These are phyloP conservation scores for Aspergillus ellipticus DNA, from an alignment of 495 filamentous ascomycete genomes.

Conservation along the genomic window DNA sequence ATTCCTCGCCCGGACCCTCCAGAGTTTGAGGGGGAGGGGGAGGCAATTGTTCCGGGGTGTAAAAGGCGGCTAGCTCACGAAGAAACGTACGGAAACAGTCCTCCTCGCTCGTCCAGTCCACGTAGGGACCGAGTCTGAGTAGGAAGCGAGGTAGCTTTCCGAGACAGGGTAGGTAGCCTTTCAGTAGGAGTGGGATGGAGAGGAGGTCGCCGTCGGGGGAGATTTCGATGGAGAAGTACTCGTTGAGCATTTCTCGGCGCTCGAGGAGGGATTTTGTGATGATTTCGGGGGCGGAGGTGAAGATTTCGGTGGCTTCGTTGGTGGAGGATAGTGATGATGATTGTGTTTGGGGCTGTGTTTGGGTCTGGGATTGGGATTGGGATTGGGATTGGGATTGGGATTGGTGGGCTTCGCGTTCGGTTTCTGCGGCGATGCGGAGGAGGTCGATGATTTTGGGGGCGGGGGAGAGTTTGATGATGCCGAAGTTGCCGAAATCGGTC, in stretches of 20 bases:
- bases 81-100: constrained; percentile 84
- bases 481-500: constrained; percentile 96
- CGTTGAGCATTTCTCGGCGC: constrained; percentile 78
- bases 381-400: constrained; percentile 4
- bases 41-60: constrained; percentile 82
- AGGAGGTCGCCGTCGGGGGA: constrained; percentile 71
- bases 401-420: constrained; percentile 45
- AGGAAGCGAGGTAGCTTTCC: constrained; percentile 88
- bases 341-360: constrained; percentile 12
- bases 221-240: constrained; percentile 89
- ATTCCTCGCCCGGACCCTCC: constrained; percentile 5
- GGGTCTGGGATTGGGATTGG: constrained; percentile 18
- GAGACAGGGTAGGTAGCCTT: constrained; percentile 80
- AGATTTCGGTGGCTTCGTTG: constrained; percentile 58
- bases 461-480: constrained; percentile 73
- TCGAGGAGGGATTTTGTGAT: constrained; percentile 63
- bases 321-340: constrained; percentile 9
- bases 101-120: constrained; percentile 83
- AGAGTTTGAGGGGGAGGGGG: constrained; percentile 28
- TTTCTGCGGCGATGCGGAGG: constrained; percentile 66
- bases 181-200: constrained; percentile 78
- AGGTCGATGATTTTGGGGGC: constrained; percentile 68
- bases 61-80: constrained; percentile 84
- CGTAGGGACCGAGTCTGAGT: constrained; percentile 80
- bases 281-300: constrained; percentile 58